Evolutionary conservation across 139 green algal genomes (phyloP), one percentile per base, ranked within the genome.

Genomic region (Chlorella sp.): DNA sequence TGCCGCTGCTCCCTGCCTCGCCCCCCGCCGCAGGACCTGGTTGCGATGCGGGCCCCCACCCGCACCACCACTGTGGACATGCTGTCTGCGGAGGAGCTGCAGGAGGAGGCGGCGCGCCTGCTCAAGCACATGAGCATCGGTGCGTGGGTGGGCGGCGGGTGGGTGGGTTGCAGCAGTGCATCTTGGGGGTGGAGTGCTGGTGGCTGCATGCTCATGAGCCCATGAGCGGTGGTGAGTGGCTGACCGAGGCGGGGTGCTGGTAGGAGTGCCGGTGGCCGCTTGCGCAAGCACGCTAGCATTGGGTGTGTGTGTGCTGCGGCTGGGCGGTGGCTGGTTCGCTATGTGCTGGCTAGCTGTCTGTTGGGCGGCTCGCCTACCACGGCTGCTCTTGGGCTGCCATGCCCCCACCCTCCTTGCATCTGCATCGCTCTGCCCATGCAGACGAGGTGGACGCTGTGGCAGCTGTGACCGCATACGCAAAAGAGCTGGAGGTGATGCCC

Each of bases 101-200:
- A 85, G 68, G 16, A 46, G 82, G 76, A 78, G 64, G 38, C 72
- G 19, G 64, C 72, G 34, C n/a, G 36, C 34, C 82, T 87, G 36
- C 65, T 87, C 38, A 87, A 87, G 82, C 40, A 83, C 64, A 87
- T 87, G 82, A 80, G 64, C 75, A 87, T 87, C 24, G 82, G 73
- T 73, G 82, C 62, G 76, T 69, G 1, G 5, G 40, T 3, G 56
- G 40, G 58, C 11, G 0, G 3, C 56, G 8, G 20, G 68, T 9
- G 4, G 38, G 68, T 40, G 41, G 9, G 22, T 14, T 65, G 58
- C 58, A 8, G 11, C 46, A 54, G 8, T 54, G 46, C 46, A 8
- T 7, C 8, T 11, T 54, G 46, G 46, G 46, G 46, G 11, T 11
- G 46, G 46, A 11, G n/a, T n/a, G n/a, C n/a, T n/a, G n/a, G n/a